These are phyloP conservation scores for Whalleya microplaca DNA, from an alignment of 2,329 filamentous ascomycete genomes.

Conservation along the genomic window DNA sequence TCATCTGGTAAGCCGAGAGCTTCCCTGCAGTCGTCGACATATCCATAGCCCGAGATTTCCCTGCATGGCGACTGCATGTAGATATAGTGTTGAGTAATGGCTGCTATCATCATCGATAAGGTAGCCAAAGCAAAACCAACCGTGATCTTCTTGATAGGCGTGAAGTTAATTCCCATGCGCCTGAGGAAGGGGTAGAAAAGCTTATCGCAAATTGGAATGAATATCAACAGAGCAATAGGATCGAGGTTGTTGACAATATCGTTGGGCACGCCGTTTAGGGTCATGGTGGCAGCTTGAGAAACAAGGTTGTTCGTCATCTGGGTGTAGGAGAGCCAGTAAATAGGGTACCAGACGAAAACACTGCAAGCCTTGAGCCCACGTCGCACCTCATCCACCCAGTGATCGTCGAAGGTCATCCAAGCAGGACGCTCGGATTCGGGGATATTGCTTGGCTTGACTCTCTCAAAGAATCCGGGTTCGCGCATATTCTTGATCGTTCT, in stretches of 20 bases:
- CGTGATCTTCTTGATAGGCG: slow-evolving; percentile 76
- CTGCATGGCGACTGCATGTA: slow-evolving; percentile 68
- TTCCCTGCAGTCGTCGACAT: slow-evolving; percentile 44
- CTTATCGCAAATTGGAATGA: slow-evolving; percentile 72
- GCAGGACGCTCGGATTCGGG: slow-evolving; percentile 57
- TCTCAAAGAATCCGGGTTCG: slow-evolving; percentile 65
- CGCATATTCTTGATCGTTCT: slow-evolving; percentile 30
- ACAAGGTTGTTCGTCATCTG: slow-evolving; percentile 65
- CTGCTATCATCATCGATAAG: slow-evolving; percentile 62
- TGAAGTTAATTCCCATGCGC: slow-evolving; percentile 66
- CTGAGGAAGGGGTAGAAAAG: slow-evolving; percentile 72
- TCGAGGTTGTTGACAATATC: slow-evolving; percentile 78
- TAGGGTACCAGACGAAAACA: slow-evolving; percentile 72
- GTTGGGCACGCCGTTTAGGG: slow-evolving; percentile 73
- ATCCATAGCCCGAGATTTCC: slow-evolving; percentile 53
- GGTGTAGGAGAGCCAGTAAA: slow-evolving; percentile 63
- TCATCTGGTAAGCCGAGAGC: slow-evolving; percentile 11
- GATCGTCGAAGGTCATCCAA: slow-evolving; percentile 85
- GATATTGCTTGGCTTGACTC: slow-evolving; percentile 68
- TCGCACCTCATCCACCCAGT: slow-evolving; percentile 78
- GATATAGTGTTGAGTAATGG: slow-evolving; percentile 63
- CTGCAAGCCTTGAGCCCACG: slow-evolving; percentile 71
- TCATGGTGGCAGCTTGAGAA: slow-evolving; percentile 68
- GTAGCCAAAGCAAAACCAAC: slow-evolving; percentile 69
- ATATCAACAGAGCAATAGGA: slow-evolving; percentile 74